Conservation (phyloP, 306 rosid genomes). For the Arachis hypogaea region DNA sequence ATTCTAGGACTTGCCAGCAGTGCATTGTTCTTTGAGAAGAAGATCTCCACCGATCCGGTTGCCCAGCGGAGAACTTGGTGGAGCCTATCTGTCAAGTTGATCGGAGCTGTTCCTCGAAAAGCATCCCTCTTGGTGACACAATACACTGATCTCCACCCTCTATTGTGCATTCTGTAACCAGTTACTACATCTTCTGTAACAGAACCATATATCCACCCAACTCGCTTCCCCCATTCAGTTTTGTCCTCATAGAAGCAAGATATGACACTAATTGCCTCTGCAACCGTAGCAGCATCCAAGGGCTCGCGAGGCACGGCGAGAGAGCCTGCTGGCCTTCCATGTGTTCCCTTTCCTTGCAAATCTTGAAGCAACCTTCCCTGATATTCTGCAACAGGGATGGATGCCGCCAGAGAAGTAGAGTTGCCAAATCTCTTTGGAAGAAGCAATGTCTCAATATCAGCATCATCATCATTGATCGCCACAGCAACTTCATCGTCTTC, state of each 20-base stretch:
- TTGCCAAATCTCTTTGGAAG: slow-evolving; percentile 81
- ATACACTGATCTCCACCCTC: slow-evolving; percentile 90
- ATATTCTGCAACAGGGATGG: slow-evolving; percentile 83
- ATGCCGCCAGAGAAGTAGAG: slow-evolving; percentile 68
- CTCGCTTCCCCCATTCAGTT: slow-evolving; percentile 91
- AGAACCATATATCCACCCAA: slow-evolving; percentile 94
- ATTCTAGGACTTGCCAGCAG: slow-evolving; percentile 70
- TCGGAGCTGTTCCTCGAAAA: slow-evolving; percentile 83
- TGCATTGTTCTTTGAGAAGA: slow-evolving; percentile 84
- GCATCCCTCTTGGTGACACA: slow-evolving; percentile 86
- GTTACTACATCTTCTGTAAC: slow-evolving; percentile 93
- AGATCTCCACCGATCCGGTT: slow-evolving; percentile 83
- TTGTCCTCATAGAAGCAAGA: slow-evolving; percentile 87
- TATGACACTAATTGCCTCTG: slow-evolving; percentile 81
- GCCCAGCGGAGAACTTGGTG: slow-evolving; percentile 94
- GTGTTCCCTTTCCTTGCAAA: slow-evolving; percentile 58
- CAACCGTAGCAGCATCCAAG: slow-evolving; percentile 79
- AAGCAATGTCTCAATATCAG: slow-evolving; percentile 80
- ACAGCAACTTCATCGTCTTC: slow-evolving; percentile 61
- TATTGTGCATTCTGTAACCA: slow-evolving; percentile 86
- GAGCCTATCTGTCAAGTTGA: slow-evolving; percentile 80
- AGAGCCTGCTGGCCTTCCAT: slow-evolving; percentile 83
- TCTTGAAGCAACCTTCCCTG: slow-evolving; percentile 84
- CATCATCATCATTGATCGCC: slow-evolving; percentile 69
- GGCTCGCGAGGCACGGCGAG: slow-evolving; percentile 84